Conservation (phyloP, 805 yeast species). For the Naumovozyma castellii region DNA sequence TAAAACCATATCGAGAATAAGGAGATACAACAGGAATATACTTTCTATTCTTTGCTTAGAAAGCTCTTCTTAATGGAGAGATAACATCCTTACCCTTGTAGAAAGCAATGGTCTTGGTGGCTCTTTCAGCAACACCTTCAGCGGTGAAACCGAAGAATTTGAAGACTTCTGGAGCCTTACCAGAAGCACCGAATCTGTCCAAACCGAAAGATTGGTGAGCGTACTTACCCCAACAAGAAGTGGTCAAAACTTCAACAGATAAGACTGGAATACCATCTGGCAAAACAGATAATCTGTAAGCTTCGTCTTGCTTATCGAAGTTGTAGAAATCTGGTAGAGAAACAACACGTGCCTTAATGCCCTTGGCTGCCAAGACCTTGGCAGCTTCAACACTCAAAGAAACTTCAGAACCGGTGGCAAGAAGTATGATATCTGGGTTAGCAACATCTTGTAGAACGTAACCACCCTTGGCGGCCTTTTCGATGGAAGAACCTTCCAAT, state of each 20-base stretch:
- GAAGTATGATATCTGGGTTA: constrained; percentile 62
- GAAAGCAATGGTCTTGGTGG: constrained; percentile 64
- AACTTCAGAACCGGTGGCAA: constrained; percentile 91
- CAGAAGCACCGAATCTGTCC: constrained; percentile 94
- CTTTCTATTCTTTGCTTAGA: constrained; percentile 24
- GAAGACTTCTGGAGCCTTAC: constrained; percentile 75
- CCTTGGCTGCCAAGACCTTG: constrained; percentile 53
- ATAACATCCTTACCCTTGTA: constrained; percentile 64
- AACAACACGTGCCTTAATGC: constrained; percentile 71
- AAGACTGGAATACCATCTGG: constrained; percentile 91
- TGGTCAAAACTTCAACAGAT: constrained; percentile 87
- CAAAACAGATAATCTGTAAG: constrained; percentile 74
- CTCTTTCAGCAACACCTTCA: constrained; percentile 86
- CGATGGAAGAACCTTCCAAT: constrained; percentile 83
- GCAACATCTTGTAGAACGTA: constrained; percentile 57
- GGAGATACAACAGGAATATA: too few relatives aligned
- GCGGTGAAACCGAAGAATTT: constrained; percentile 82
- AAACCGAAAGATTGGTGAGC: constrained; percentile 94
- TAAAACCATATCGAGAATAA: too few relatives aligned
- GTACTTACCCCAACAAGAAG: constrained; percentile 89
- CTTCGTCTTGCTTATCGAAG: constrained; percentile 71
- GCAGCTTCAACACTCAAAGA: constrained; percentile 73
- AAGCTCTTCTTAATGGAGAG: constrained; percentile 76
- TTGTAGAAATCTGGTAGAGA: constrained; percentile 89
- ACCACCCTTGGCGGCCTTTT: constrained; percentile 92